Evolutionary conservation across 2,329 filamentous ascomycete species (phyloP).

Genomic region (Trichoderma semiorbis): DNA sequence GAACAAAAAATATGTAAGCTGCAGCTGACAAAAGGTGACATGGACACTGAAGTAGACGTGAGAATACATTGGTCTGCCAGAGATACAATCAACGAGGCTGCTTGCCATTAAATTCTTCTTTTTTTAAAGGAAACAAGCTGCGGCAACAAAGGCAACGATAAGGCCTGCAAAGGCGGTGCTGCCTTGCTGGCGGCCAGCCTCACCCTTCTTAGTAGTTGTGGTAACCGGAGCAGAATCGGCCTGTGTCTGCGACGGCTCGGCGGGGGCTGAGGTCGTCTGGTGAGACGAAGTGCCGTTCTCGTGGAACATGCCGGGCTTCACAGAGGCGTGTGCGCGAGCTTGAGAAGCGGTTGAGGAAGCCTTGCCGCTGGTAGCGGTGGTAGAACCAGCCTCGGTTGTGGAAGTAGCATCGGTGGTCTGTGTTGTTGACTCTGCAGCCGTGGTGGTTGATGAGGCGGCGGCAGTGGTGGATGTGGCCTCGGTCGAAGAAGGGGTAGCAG

Average conservation of each 20-base stretch:
- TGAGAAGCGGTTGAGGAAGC: constrained; percentile 32
- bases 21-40: constrained; percentile 15
- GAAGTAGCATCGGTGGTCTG: neutral
- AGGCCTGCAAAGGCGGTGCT: constrained; percentile 52
- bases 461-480: constrained; percentile 20
- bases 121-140: constrained; percentile 45
- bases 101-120: constrained; percentile 16
- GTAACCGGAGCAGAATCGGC: constrained; percentile 30
- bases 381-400: constrained; percentile 6
- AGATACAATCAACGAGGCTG: constrained; percentile 20
- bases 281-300: constrained; percentile 42
- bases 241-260: constrained; percentile 25
- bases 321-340: constrained; percentile 32
- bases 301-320: constrained; percentile 50
- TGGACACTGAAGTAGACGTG: constrained; percentile 16
- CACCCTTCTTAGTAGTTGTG: constrained; percentile 40
- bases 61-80: constrained; percentile 5
- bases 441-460: constrained; percentile 17
- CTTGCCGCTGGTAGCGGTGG: constrained; percentile 11
- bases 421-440: constrained; percentile 18
- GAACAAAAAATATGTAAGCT: constrained; percentile 10
- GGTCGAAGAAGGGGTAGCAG: constrained; percentile 22
- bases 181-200: constrained; percentile 46
- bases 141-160: constrained; percentile 53
- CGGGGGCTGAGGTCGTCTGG: neutral